Evolutionary conservation across 116 monocot genomes (phyloP), one percentile per base, ranked within the genome.

Genomic region (Papilionanthe hybrid): DNA sequence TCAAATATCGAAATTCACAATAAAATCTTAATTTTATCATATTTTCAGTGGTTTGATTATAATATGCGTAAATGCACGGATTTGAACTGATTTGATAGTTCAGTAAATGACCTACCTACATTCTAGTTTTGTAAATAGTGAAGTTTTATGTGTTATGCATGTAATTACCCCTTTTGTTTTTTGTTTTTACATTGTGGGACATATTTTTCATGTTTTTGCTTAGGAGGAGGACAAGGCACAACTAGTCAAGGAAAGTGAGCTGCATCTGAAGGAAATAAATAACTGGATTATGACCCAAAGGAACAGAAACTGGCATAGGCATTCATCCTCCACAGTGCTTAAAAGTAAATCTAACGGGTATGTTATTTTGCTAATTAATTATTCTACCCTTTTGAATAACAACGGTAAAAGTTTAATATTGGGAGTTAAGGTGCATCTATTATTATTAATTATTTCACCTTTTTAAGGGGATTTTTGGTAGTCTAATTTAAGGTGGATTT

Each of bases 251-350:
- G 90, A 92, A 88, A 92, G 90, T 11, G 92, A 90, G 19, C 55
- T 92, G 67, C 92, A 92, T 19, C 80, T 92, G 76, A 92, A 90
- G 81, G 90, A 92, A 78, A 92, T 92, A 37, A 92, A 92, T 53
- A 92, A 92, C 83, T 92, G 92, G 92, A 90, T 92, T 80, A 92
- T 92, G 72, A 90, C 90, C 57, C 90, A 92, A 81, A 88, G 90
- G 78, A 92, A 90, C 80, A 83, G 90, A 80, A 92, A 92, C 77
- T 90, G 90, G 92, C 86, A 87, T 71, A 92, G 83, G 41, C 90
- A 90, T 23, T 92, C 92, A 17, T 83, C 92, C 53, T 90, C 92
- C 25, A 42, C 82, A 29, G 56, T 25, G 0, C 50, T 83, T 25
- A 92, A 92, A 78, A 92, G 77, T 83, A 92, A 86, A 79, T 84